Percentiles rank a stretch among this genome's conserved stretches.
Conservation (phyloP, 352 stramenopile genomes). For the Phytophthora boehmeriae region DNA sequence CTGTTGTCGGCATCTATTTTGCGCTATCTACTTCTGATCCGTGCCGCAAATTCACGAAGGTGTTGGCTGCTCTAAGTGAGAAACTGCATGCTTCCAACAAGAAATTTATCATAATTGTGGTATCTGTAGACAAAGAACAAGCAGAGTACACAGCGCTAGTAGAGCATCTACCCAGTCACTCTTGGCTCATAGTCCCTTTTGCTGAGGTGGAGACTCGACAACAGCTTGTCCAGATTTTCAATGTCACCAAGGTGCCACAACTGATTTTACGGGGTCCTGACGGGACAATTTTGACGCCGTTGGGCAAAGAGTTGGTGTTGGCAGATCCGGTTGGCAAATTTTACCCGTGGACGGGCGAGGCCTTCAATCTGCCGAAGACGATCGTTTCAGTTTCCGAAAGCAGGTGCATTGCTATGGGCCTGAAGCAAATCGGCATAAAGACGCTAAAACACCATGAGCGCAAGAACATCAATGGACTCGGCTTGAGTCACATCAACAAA, state of each 20-base stretch:
- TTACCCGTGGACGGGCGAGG: constrained; percentile 68
- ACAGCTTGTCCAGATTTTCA: constrained; percentile 71
- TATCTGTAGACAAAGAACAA: constrained; percentile 76
- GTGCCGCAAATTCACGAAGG: constrained; percentile 64
- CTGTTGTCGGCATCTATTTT: constrained; percentile 85
- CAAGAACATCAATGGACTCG: constrained; percentile 42
- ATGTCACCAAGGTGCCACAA: constrained; percentile 55
- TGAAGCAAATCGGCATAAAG: constrained; percentile 81
- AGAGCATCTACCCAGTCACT: constrained; percentile 54
- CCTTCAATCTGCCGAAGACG: constrained; percentile 61
- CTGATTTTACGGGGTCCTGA: constrained; percentile 66
- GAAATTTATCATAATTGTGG: constrained; percentile 73
- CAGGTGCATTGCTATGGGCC: constrained; percentile 64
- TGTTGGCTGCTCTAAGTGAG: constrained; percentile 55
- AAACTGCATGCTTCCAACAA: constrained; percentile 44
- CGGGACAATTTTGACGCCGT: constrained; percentile 68
- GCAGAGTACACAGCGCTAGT: constrained; percentile 57
- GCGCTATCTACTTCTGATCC: constrained; percentile 43
- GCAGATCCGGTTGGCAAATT: constrained; percentile 59
- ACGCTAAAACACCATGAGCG: constrained; percentile 61
- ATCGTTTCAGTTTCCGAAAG: constrained; percentile 61
- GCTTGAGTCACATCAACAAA: constrained; percentile 56
- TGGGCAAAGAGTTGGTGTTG: constrained; percentile 71
- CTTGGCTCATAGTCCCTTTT: constrained; percentile 81
- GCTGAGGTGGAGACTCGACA: constrained; percentile 73